Evolutionary conservation across 371 early-diverging fungal genomes (phyloP).

Genomic region (Entomophthora muscae): DNA sequence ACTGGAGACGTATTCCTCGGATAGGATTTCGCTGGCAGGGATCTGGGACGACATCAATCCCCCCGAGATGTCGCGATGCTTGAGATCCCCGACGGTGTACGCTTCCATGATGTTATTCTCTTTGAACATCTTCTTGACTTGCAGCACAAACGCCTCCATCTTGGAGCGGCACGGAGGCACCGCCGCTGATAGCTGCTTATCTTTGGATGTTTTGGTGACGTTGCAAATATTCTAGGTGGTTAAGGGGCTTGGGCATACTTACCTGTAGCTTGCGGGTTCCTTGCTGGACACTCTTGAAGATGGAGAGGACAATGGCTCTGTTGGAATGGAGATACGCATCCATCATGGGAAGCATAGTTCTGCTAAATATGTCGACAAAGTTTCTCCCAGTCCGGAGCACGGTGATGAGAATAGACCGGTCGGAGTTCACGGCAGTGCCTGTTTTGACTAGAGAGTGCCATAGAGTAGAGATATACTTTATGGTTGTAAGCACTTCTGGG

Average conservation of each 20-base stretch:
- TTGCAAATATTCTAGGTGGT: constrained; percentile 42
- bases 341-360: constrained; percentile 40
- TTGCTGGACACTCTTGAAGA: constrained; percentile 20
- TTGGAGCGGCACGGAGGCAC: constrained; percentile 54
- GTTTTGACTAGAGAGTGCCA: constrained; percentile 22
- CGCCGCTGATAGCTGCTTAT: constrained; percentile 30
- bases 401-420: constrained; percentile 22
- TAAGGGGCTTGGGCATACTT: neutral
- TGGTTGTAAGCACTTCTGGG: constrained; percentile 18
- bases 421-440: neutral
- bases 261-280: constrained; percentile 19
- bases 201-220: constrained; percentile 54
- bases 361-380: constrained; percentile 45
- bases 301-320: constrained; percentile 23
- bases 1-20: neutral
- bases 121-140: constrained; percentile 52
- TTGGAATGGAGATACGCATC: constrained; percentile 33
- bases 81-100: constrained; percentile 36
- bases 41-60: constrained; percentile 55
- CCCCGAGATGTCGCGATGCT: constrained; percentile 55
- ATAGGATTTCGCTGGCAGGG: constrained; percentile 16
- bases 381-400: constrained; percentile 31
- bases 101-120: constrained; percentile 41
- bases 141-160: constrained; percentile 52
- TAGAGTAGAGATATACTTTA: constrained; percentile 22